These are phyloP conservation scores for Kewa caespitosa DNA, from an alignment of 179 eudicot species.

Conservation along the genomic window DNA sequence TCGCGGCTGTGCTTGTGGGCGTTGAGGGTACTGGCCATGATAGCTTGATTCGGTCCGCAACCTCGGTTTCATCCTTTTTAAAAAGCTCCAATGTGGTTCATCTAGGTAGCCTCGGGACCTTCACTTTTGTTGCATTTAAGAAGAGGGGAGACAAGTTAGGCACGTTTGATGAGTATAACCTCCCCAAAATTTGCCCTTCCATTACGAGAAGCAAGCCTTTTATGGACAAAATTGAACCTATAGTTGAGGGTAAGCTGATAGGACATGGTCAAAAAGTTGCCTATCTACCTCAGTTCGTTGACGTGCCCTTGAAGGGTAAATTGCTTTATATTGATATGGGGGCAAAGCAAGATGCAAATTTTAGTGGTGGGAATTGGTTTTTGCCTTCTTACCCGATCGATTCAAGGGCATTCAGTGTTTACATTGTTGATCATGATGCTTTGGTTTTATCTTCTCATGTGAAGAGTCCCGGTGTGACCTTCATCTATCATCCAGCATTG, in stretches of 20 bases:
- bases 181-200: conserved; percentile 62
- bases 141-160: conserved; percentile 35
- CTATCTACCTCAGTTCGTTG: conserved; percentile 48
- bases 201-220: conserved; percentile 48
- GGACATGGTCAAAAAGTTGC: conserved; percentile 24
- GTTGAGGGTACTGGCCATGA: conserved; percentile 35
- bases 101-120: conserved; percentile 42
- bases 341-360: conserved; percentile 52
- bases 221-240: conserved; percentile 52
- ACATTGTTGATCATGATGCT: conserved; percentile 63
- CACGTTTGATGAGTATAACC: conserved; percentile 45
- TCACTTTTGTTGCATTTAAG: conserved; percentile 57
- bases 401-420: conserved; percentile 47
- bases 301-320: conserved; percentile 51
- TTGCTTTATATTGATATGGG: conserved; percentile 70
- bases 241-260: conserved; percentile 23
- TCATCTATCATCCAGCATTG: conserved; percentile 69
- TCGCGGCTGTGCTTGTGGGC: conserved; percentile 66
- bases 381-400: conserved; percentile 50
- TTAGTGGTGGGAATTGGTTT: conserved; percentile 44
- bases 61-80: conserved; percentile 57
- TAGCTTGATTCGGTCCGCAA: conserved; percentile 56
- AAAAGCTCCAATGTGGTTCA: conserved; percentile 55
- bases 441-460: conserved; percentile 65
- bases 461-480: conserved; percentile 69